phyloP scores from a whole-genome alignment of 345 rosid species.

The Litchi chinensis region DNA sequence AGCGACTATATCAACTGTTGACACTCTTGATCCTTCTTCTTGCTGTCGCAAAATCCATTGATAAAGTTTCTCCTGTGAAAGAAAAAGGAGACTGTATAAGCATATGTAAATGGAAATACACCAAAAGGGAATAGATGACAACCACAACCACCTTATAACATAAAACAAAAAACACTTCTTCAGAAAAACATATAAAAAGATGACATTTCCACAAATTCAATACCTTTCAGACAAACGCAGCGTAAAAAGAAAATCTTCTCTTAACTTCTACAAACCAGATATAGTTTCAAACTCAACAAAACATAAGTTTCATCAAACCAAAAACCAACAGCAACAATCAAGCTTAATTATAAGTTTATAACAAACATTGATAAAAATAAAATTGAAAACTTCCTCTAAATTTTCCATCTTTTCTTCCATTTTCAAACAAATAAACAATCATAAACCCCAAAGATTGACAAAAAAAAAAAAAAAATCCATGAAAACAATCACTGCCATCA shows the following conservation, averaged over 20 bases:
- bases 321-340: background rate
- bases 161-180: background rate
- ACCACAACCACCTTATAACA: background rate
- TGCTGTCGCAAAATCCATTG: conserved; percentile 81
- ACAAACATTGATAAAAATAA: background rate
- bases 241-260: background rate
- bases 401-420: background rate
- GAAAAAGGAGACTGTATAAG: background rate
- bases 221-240: background rate
- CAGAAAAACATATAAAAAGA: background rate
- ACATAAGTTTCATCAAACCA: background rate
- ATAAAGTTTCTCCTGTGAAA: conserved; percentile 68
- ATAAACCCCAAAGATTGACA: background rate
- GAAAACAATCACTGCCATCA: background rate
- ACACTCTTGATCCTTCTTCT: conserved; percentile 67
- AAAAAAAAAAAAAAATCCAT: background rate
- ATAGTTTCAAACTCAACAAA: background rate
- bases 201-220: background rate
- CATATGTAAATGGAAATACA: background rate
- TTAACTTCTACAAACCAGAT: too few relatives aligned
- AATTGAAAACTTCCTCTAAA: background rate
- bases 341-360: background rate
- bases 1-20: conserved; percentile 58
- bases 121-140: background rate
- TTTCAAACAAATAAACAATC: background rate